These are phyloP conservation scores for Trametes sanguinea DNA, from an alignment of 768 basidiomycete species.

Conservation along the genomic window DNA sequence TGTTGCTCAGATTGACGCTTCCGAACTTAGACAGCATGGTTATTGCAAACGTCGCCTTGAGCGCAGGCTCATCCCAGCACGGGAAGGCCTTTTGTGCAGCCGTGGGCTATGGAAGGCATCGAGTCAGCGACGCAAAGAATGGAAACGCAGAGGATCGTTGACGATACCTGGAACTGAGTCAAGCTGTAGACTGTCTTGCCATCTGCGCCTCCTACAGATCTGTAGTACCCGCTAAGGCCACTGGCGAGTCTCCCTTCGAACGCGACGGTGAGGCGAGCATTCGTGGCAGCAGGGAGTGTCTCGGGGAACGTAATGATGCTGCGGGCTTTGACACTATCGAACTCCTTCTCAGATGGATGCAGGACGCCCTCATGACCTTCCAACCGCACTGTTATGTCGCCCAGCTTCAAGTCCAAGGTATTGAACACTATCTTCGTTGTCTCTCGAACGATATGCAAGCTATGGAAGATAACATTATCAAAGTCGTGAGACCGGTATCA, in stretches of 20 bases:
- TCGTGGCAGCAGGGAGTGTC: conserved; percentile 63
- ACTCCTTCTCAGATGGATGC: conserved; percentile 43
- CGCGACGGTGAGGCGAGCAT: conserved; percentile 66
- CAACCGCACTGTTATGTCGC: conserved; percentile 56
- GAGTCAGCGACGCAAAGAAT: no score
- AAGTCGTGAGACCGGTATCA: no score
- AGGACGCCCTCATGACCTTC: conserved; percentile 54
- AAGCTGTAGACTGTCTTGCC: conserved; percentile 71
- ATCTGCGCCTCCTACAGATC: conserved; percentile 60
- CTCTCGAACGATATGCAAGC: conserved; percentile 62
- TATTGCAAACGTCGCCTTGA: conserved; percentile 82
- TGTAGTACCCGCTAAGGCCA: conserved; percentile 84
- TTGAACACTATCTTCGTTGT: conserved; percentile 70
- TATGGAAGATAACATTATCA: conserved; percentile 32
- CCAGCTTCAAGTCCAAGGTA: conserved; percentile 57
- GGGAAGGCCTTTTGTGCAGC: conserved; percentile 82
- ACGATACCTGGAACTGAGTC: conserved; percentile 81
- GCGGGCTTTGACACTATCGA: conserved; percentile 67
- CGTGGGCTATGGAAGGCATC: conserved; percentile 57
- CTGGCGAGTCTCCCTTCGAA: conserved; percentile 69
- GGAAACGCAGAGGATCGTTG: conserved; percentile 6
- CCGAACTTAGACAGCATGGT: conserved; percentile 78
- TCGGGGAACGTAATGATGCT: conserved; percentile 59
- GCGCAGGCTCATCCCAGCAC: conserved; percentile 90
- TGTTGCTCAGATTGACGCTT: conserved; percentile 84